These are phyloP conservation scores for Pythium volutum DNA, from an alignment of 352 stramenopile species.

Conservation along the genomic window DNA sequence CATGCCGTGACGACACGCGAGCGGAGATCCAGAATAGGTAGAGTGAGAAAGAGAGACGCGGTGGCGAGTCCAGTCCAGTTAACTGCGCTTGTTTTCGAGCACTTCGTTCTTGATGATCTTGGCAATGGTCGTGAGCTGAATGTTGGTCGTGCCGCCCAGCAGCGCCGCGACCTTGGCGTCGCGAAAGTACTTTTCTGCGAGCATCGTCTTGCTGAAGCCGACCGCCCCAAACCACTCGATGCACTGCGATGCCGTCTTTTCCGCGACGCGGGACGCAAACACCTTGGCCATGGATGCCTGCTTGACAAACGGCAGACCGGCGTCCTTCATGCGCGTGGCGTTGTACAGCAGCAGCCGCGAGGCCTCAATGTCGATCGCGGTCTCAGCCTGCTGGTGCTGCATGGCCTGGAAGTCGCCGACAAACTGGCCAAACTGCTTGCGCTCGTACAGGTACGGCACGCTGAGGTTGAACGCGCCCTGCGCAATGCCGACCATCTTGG, in stretches of 20 bases:
- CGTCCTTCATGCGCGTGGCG: slow-evolving; percentile 94
- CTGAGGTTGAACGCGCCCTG: slow-evolving; percentile 95
- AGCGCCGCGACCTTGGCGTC: slow-evolving; percentile 97
- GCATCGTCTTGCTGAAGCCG: slow-evolving; percentile 94
- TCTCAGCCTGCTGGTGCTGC: slow-evolving; percentile 96
- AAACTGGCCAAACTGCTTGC: slow-evolving; percentile 92
- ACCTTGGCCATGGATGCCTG: slow-evolving; percentile 98
- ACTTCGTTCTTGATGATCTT: slow-evolving; percentile 90
- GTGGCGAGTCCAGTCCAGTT: no score
- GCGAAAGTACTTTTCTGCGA: slow-evolving; percentile 96
- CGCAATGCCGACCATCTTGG: slow-evolving; percentile 96
- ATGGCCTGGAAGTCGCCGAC: slow-evolving; percentile 96
- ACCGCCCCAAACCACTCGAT: slow-evolving; percentile 96
- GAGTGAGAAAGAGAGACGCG: no score
- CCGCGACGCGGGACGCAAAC: slow-evolving; percentile 92
- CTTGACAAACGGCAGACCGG: slow-evolving; percentile 92
- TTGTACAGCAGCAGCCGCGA: slow-evolving; percentile 95
- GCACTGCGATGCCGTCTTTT: slow-evolving; percentile 95
- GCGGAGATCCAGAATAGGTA: no score
- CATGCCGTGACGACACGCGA: no score
- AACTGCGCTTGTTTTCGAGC: no score
- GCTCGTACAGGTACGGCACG: slow-evolving; percentile 96
- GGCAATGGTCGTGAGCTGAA: slow-evolving; percentile 95
- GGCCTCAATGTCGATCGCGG: slow-evolving; percentile 93
- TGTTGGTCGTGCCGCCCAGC: slow-evolving; percentile 97